phyloP scores from a whole-genome alignment of 163 green algal species.

The Scenedesmus sp. region DNA sequence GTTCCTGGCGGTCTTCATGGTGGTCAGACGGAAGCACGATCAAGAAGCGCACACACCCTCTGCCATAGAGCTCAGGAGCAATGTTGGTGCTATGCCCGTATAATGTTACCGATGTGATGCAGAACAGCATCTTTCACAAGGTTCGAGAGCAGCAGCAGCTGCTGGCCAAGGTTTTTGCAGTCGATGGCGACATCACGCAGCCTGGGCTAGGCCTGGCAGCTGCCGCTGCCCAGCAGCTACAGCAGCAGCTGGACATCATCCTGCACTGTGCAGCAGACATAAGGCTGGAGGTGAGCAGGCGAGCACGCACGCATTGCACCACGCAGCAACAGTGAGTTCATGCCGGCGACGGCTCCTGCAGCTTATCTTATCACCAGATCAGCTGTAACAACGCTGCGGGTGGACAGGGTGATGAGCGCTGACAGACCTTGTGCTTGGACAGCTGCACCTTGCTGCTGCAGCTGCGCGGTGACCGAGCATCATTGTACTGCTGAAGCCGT shows the following conservation, averaged over 20 bases:
- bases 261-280: constrained; percentile 75
- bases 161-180: constrained; percentile 21
- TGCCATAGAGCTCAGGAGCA: not conserved
- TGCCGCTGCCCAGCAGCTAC: constrained; percentile 26
- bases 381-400: not conserved
- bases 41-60: not conserved
- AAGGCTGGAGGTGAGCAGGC: constrained; percentile 63
- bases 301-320: not conserved
- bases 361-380: too few species aligned
- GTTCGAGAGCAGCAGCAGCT: constrained; percentile 38
- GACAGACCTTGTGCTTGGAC: too few species aligned
- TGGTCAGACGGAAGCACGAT: not conserved
- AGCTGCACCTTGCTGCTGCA: too few species aligned
- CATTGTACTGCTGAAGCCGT: too few species aligned
- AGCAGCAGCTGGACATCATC: constrained; percentile 52
- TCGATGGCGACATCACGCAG: constrained; percentile 63
- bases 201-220: constrained; percentile 54
- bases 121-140: constrained; percentile 28
- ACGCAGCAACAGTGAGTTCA: not conserved
- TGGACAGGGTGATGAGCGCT: not conserved
- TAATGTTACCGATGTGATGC: not conserved
- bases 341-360: not conserved
- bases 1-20: not conserved
- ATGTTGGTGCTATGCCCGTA: not conserved
- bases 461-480: too few species aligned